Conservation (phyloP, 2,329 filamentous ascomycete species). For the Ophiostoma ips region DNA sequence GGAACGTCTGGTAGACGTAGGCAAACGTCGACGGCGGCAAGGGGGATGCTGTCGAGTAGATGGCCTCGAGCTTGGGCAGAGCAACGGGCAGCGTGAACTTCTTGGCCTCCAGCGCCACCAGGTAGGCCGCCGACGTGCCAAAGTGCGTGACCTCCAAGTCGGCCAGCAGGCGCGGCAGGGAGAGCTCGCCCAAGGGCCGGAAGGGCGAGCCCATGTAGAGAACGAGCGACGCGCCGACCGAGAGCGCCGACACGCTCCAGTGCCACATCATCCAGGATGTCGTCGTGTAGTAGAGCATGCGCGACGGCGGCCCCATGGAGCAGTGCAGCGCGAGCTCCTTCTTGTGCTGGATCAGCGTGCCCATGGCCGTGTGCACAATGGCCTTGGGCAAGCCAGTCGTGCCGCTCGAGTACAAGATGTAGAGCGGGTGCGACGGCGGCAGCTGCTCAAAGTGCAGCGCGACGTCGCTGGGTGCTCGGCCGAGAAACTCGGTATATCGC, state of each 20-base stretch:
- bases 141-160: constrained; percentile 80
- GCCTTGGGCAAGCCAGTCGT: constrained; percentile 83
- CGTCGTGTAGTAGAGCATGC: constrained; percentile 87
- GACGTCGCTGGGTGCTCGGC: constrained; percentile 26
- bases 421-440: constrained; percentile 73
- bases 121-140: constrained; percentile 86
- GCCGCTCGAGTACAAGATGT: constrained; percentile 85
- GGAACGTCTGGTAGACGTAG: constrained; percentile 79
- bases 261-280: constrained; percentile 98
- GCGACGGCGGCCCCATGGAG: constrained; percentile 57
- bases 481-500: constrained; percentile 33
- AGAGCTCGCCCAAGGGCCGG: constrained; percentile 60
- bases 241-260: constrained; percentile 79
- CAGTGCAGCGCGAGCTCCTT: constrained; percentile 88
- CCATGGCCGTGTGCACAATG: constrained; percentile 82
- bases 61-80: constrained; percentile 57
- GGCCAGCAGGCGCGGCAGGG: constrained; percentile 70
- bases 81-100: constrained; percentile 44
- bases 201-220: constrained; percentile 93
- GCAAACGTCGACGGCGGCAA: constrained; percentile 84
- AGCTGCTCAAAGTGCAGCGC: constrained; percentile 60
- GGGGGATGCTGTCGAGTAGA: constrained; percentile 90
- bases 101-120: constrained; percentile 78
- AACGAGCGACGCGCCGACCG: constrained; percentile 68
- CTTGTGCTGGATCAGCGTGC: constrained; percentile 89